Percentiles rank a stretch among this genome's conserved stretches.
These are phyloP conservation scores for Boletus rubropictus DNA, from an alignment of 768 basidiomycete species.

Conservation along the genomic window DNA sequence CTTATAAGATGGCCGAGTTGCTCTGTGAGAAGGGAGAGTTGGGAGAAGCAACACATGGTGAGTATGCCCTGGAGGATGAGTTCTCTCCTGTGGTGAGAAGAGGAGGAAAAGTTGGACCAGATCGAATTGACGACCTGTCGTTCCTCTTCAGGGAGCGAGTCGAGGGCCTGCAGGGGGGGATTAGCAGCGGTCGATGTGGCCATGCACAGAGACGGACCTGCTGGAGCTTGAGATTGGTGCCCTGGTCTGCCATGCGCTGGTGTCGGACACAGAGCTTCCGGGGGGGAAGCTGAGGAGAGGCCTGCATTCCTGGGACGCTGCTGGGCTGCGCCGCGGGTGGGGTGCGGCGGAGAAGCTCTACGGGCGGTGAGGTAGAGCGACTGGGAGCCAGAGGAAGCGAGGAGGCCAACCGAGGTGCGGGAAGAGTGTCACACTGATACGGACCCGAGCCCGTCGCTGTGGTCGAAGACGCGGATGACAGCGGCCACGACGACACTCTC, in stretches of 20 bases:
- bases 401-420: slow-evolving; percentile 50
- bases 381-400: not conserved
- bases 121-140: slow-evolving; percentile 84
- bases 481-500: no score
- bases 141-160: slow-evolving; percentile 80
- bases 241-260: slow-evolving; percentile 95
- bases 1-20: slow-evolving; percentile 89
- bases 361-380: slow-evolving; percentile 10
- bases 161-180: slow-evolving; percentile 63
- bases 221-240: slow-evolving; percentile 87
- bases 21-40: slow-evolving; percentile 92
- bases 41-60: slow-evolving; percentile 99
- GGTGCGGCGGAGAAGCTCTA: slow-evolving; percentile 1
- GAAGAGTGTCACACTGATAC: slow-evolving; percentile 69
- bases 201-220: slow-evolving; percentile 45
- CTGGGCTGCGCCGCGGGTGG: not conserved
- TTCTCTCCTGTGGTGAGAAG: slow-evolving; percentile 82
- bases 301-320: not conserved
- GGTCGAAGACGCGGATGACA: no score
- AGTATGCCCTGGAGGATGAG: slow-evolving; percentile 95
- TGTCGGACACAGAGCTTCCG: slow-evolving; percentile 89
- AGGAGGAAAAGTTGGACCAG: slow-evolving; percentile 96
- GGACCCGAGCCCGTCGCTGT: slow-evolving; percentile 18
- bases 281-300: slow-evolving; percentile 27
- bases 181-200: slow-evolving; percentile 1